phyloP scores from a whole-genome alignment of 805 yeast genomes.

The Wilhelminamyces savonicus region DNA sequence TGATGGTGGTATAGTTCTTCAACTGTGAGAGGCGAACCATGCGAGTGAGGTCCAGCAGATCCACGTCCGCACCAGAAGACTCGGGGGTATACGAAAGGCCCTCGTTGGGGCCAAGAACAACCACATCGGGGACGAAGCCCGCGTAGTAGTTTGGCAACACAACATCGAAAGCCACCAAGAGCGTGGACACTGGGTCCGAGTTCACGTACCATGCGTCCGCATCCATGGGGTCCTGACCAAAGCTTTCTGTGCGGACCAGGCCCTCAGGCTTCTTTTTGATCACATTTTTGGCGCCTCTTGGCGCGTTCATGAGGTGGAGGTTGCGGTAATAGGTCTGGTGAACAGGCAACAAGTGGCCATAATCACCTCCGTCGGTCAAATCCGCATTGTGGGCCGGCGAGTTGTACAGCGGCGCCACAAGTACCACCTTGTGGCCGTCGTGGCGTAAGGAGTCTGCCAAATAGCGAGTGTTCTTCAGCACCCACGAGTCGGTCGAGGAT shows the following conservation, averaged over 20 bases:
- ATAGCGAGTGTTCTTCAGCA: slow-evolving; percentile 24
- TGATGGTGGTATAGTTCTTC: slow-evolving; percentile 13
- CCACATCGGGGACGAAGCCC: slow-evolving; percentile 23
- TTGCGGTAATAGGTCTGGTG: slow-evolving; percentile 23
- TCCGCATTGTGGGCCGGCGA: too few relatives aligned
- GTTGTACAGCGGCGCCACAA: slow-evolving; percentile 28
- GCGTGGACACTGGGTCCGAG: slow-evolving; percentile 16
- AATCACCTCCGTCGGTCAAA: slow-evolving; percentile 26
- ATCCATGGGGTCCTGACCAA: slow-evolving; percentile 32
- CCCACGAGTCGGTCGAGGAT: slow-evolving; percentile 33
- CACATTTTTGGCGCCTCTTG: slow-evolving; percentile 16
- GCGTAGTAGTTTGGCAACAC: slow-evolving; percentile 20
- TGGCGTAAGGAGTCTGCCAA: slow-evolving; percentile 21
- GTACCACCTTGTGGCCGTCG: slow-evolving; percentile 23
- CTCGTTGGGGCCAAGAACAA: slow-evolving; percentile 29
- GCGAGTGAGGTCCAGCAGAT: slow-evolving; percentile 4
- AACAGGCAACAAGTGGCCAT: slow-evolving; percentile 24
- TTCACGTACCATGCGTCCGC: slow-evolving; percentile 28
- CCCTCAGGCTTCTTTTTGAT: slow-evolving; percentile 2
- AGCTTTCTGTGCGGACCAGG: slow-evolving; percentile 4
- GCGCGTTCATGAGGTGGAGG: slow-evolving; percentile 8
- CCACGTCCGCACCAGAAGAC: slow-evolving; percentile 4
- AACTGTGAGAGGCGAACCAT: slow-evolving; percentile 12
- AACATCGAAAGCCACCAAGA: slow-evolving; percentile 18
- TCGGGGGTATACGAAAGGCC: slow-evolving; percentile 11